Base-by-base conservation (phyloP, 2,329 filamentous ascomycete species). In the Zymoseptoria ardabiliae region DNA sequence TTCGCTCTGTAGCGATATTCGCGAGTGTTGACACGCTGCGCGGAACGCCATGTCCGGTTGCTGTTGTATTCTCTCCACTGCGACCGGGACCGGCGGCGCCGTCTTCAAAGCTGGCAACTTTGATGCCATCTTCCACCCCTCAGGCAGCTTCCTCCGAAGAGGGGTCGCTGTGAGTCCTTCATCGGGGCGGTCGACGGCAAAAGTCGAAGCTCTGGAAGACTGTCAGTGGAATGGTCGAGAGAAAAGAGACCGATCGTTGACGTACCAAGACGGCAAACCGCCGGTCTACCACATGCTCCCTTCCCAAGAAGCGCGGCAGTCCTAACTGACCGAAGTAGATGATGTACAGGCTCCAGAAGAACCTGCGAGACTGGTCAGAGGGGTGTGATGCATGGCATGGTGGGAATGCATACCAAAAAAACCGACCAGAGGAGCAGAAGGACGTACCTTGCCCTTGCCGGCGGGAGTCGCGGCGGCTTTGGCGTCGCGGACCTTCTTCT, bases 1-100 rank as follows among this genome's bases (percentile, higher is more conserved):
- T 88, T 88, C 83, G 97, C 99, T 74, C 93, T 89, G 79, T 99
- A 99, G 71, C 94, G 91, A 79, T 93, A 96, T 80, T 99, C 94
- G 77, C 94, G 87, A 60, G 94, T 99, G 78, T 99, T 99, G 79
- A 97, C 91, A 91, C 94, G 94, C 69, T 93, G 90, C 25, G 25
- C 25, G 9, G 25, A 28, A 28, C 25, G 25, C 4, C 25, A 9
- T 28, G 25, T 28, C 25, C 25, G 25, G 25, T 28, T 28, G 25
- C 5, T 28, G 25, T 9, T 28, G 25, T 28, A 28, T 5, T 28
- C 25, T 28, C 25, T 28, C 25, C 25, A 28, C 30, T 35, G 35
- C 17, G 35, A 45, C 35, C 35, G 35, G 13, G 35, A 45, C 35
- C 35, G 13, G 35, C 35, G 35, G 35, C 17, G 11, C 35, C 35